Evolutionary conservation across 768 basidiomycete genomes (phyloP).

Genomic region (Boletus pseudopeckii): DNA sequence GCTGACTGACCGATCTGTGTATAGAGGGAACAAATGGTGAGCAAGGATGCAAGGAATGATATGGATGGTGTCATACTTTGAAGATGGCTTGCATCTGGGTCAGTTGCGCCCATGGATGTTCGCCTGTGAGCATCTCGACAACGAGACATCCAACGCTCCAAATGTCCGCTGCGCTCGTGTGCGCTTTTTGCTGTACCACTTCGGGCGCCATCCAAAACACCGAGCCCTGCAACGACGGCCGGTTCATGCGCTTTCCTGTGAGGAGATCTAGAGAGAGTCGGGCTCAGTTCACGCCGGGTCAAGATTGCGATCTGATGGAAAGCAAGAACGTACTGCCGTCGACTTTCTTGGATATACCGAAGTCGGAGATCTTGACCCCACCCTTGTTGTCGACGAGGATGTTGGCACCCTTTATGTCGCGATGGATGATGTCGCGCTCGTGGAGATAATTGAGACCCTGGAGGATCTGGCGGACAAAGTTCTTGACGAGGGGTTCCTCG

Average conservation of each 20-base stretch:
- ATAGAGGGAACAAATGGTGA: neutral
- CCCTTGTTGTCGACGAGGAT: conserved; percentile 98
- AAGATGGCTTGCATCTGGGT: conserved; percentile 99
- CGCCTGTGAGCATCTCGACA: conserved; percentile 95
- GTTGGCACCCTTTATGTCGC: conserved; percentile 98
- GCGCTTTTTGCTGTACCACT: conserved; percentile 92
- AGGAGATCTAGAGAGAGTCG: conserved; percentile 34
- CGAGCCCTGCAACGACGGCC: conserved; percentile 94
- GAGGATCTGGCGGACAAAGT: conserved; percentile 90
- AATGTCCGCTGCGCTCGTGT: conserved; percentile 91
- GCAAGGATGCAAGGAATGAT: neutral
- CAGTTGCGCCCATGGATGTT: conserved; percentile 92
- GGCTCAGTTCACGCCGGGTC: neutral
- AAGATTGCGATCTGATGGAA: neutral
- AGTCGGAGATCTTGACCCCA: conserved; percentile 95
- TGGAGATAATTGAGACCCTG: conserved; percentile 89
- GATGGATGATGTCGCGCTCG: conserved; percentile 91
- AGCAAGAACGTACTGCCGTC: conserved; percentile 74
- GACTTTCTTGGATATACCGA: conserved; percentile 96
- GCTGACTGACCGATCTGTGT: conserved; percentile 86
- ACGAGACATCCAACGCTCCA: conserved; percentile 96
- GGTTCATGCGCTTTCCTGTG: conserved; percentile 68
- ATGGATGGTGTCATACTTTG: conserved; percentile 52
- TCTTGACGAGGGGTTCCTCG: conserved; percentile 87
- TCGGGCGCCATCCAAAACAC: conserved; percentile 99